Evolutionary conservation across 208 protist genomes (phyloP).

Genomic region (Trypanosoma vivax): DNA sequence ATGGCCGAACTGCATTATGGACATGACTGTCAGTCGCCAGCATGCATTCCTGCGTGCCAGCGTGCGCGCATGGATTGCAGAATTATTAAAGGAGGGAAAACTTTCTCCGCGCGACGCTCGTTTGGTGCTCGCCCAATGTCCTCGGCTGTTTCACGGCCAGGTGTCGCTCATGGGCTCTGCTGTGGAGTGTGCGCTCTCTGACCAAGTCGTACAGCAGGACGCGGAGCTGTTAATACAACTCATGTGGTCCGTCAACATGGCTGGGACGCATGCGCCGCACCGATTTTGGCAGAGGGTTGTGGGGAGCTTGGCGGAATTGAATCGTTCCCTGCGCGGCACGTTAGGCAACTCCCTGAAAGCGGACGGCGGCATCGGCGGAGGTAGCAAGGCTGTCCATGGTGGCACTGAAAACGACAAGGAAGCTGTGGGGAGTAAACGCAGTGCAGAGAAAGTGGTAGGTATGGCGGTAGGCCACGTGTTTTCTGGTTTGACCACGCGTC

Average conservation of each 20-base stretch:
- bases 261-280: slow-evolving; percentile 39
- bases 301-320: slow-evolving; percentile 35
- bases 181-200: slow-evolving; percentile 31
- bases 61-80: slow-evolving; percentile 38
- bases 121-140: slow-evolving; percentile 31
- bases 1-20: slow-evolving; percentile 34
- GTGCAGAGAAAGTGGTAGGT: neutral
- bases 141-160: slow-evolving; percentile 16
- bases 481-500: slow-evolving; percentile 64
- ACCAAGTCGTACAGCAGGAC: slow-evolving; percentile 19
- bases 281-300: slow-evolving; percentile 52
- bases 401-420: neutral
- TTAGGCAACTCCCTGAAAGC: slow-evolving; percentile 12
- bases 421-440: neutral
- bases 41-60: slow-evolving; percentile 27
- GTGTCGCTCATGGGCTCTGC: slow-evolving; percentile 38
- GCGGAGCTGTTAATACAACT: slow-evolving; percentile 46
- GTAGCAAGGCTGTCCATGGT: neutral
- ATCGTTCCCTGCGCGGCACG: slow-evolving; percentile 27
- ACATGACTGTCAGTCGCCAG: slow-evolving; percentile 20
- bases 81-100: slow-evolving; percentile 16
- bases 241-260: slow-evolving; percentile 57
- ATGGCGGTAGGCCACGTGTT: slow-evolving; percentile 51
- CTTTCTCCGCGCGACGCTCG: slow-evolving; percentile 33
- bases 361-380: neutral